Base-by-base conservation (phyloP, 371 early-diverging fungal genomes). In the Zychaea mexicana region DNA sequence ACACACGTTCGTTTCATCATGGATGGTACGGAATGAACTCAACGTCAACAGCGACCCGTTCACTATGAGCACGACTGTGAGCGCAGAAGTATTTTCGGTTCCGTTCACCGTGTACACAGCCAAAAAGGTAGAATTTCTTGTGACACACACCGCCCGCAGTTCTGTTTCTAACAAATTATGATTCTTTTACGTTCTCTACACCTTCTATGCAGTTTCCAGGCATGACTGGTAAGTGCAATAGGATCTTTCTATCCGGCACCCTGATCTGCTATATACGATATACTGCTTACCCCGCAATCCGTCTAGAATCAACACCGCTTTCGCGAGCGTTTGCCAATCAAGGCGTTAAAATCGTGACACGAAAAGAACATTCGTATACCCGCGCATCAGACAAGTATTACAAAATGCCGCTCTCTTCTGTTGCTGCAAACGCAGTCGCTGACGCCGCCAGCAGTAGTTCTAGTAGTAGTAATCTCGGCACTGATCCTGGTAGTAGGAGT, bases 281-380 rank as follows among this genome's bases (percentile, higher is more conserved):
- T n/a, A n/a, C n/a, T n/a, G n/a, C n/a, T n/a, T n/a, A n/a, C n/a
- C n/a, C n/a, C n/a, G n/a, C n/a, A n/a, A n/a, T n/a, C n/a, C n/a
- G n/a, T 60, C 24, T 12, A 89, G 84, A 78, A 59, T 90, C 89
- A 0, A 88, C 89, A 0, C 75, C 76, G 13, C 74, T 91, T 0
- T 88, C 89, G 7, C 86, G 82, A 72, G 78, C 82, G 57, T 89
- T 91, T 70, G 86, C 88, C 7, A 75, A 72, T 54, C 88, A 89
- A 68, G 88, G 89, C 3, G 76, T 88, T 42, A 84, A 87, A 61
- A 88, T 88, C 53, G 83, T 87, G 22, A 86, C 90, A 54, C 84
- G 88, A 2, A 82, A 79, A 58, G 81, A 83, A 57, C 61, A 69
- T 36, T 64, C 64, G 22, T 65, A 58, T 59, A 52, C 65, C 10